These are phyloP conservation scores for Dioszegia aurantiaca DNA, from an alignment of 768 basidiomycete species.

Conservation along the genomic window DNA sequence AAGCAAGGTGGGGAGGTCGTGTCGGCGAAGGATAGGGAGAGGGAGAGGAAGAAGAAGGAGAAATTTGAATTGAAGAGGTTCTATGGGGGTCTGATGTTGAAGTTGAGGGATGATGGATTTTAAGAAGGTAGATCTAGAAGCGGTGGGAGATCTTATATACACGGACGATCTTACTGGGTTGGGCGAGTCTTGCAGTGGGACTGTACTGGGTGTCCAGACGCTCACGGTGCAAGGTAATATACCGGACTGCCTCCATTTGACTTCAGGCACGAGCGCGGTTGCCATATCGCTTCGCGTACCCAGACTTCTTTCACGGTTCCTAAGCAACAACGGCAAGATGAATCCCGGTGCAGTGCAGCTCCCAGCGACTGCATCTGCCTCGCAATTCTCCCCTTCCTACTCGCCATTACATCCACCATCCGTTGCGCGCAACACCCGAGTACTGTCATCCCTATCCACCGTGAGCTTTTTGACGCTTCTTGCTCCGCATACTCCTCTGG, in stretches of 20 bases:
- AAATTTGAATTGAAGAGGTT: constrained; percentile 82
- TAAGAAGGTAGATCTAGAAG: constrained; percentile 48
- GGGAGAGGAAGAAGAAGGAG: constrained; percentile 44
- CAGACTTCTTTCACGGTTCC: background rate
- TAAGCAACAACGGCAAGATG: constrained; percentile 19
- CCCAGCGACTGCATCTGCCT: constrained; percentile 22
- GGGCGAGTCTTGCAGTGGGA: background rate
- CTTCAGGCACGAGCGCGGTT: too few species aligned
- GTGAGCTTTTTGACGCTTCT: too few species aligned
- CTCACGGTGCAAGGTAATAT: too few species aligned
- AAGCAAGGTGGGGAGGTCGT: constrained; percentile 1
- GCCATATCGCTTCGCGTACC: too few species aligned
- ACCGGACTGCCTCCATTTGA: too few species aligned
- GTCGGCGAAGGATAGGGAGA: constrained; percentile 21
- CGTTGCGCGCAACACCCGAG: constrained; percentile 41
- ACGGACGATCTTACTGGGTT: background rate
- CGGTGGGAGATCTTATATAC: background rate
- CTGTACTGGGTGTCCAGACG: background rate
- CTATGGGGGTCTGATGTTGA: constrained; percentile 81
- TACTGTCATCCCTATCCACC: constrained; percentile 47
- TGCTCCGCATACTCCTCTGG: too few species aligned
- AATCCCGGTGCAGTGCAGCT: constrained; percentile 32
- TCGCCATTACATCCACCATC: constrained; percentile 48
- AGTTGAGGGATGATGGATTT: constrained; percentile 87
- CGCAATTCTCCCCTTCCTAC: constrained; percentile 30